Base-by-base conservation (phyloP, 179 eudicot genomes). In the Camellia oleifera region DNA sequence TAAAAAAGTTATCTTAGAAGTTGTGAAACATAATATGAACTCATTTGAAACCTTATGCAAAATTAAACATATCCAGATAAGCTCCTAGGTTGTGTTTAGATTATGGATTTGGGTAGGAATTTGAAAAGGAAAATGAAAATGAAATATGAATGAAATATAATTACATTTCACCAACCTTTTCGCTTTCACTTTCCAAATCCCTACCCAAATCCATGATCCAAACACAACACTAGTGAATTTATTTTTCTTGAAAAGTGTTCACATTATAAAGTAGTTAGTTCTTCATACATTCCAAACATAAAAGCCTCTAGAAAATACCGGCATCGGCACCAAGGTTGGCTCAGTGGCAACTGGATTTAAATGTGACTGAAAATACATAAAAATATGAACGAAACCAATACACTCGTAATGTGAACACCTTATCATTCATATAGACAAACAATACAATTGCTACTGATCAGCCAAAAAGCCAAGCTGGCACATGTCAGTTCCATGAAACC, bases 41-140 rank as follows among this genome's bases (percentile, higher is more conserved):
- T 32, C 40, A 65, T 71, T 64, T 56, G 57, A 82, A 69, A 53
- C 48, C 32, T 14, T 52, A 3, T 12, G 8, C 12, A 66, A 42
- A 68, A 68, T 67, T 48, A 42, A 42, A 18, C 72, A 68, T 42
- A 67, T 67, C 14, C 10, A 67, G n/a, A 67, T 67, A 44, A 67
- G 70, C 48, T 67, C 70, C 70, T 12, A 10, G 17, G 5, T 42
- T 32, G 40, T 32, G 40, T 32, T 32, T 32, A 0, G 1, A 32
- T 32, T 32, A 32, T 32, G 40, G 40, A 32, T 32, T 32, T 32
- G 2, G 40, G 2, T 1, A 32, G 40, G 40, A 0, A 32, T 32
- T 32, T 32, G 40, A 0, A 32, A 32, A 1, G 2, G 40, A 0
- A 32, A 32, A 32, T 0, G 40, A 32, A 32, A 32, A 32, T 32